Evolutionary conservation across 495 filamentous ascomycete genomes (phyloP), one percentile per base, ranked within the genome.

Genomic region (Polyplosphaeria fusca): DNA sequence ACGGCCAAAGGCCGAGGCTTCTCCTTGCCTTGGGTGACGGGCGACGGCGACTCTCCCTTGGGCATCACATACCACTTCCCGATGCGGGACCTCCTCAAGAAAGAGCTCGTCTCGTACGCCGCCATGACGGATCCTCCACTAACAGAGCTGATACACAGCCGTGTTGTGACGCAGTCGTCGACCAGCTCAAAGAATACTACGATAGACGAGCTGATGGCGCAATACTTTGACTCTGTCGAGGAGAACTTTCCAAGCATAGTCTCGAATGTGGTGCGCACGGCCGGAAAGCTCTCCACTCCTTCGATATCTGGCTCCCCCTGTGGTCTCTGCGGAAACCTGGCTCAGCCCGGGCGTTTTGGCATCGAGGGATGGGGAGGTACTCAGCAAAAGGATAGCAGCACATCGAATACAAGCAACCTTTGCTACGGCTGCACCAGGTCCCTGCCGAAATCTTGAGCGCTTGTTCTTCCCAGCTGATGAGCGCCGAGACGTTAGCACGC

Each of bases 1-100:
- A 88, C 90, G 2, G 90, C 94, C 4, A 96, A 96, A 71, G 93
- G 93, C 0, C 79, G 93, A 3, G 93, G 91, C 0, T 86, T 85
- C 55, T 79, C 85, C 12, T 65, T 97, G 35, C 90, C 90, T 0
- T 90, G 86, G 86, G 81, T 85, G 63, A 79, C 89, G 5, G 80
- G 82, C 12, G 93, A 97, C 68, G 88, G 88, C 3, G 67, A 67
- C 58, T 85, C 76, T 39, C 82, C 74, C 7, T 84, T 72, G 70
- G 86, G 79, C 30, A 65, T 81, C 49, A 71, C 70, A 28, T 83
- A 79, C 70, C 77, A 83, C 61, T 89, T 85, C 66, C 89, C 89
- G 0, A 73, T 95, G 38, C 83, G 91, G 40, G 93, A 96, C 66
- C 66, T 95, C 35, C 84, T 92, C 35, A 85, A 85, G 58, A 83